Percentiles rank a stretch among this genome's conserved stretches.
Evolutionary conservation across 176 grass and related monocot genomes (phyloP).

Genomic region (Ampelocalamus luodianensis): DNA sequence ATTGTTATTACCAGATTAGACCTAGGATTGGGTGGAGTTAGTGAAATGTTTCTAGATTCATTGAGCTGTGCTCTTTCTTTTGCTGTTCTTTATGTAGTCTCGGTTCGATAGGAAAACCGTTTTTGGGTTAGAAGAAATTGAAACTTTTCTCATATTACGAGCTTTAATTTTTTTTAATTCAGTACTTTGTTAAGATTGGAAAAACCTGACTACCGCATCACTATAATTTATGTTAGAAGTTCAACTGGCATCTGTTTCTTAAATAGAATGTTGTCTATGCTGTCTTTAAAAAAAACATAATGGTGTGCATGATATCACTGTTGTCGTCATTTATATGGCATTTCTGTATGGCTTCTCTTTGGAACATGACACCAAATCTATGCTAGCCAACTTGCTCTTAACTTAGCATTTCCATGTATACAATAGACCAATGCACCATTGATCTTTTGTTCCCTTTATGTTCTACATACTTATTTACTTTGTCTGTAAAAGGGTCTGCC

Average conservation of each 20-base stretch:
- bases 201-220: neutral
- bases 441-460: slow-evolving; percentile 38
- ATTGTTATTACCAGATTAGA: slow-evolving; percentile 27
- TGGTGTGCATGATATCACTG: neutral
- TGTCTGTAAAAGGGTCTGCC: slow-evolving; percentile 65
- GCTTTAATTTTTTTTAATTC: slow-evolving; percentile 6
- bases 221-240: neutral
- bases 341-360: neutral
- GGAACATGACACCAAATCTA: neutral
- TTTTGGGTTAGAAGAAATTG: slow-evolving; percentile 2
- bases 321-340: slow-evolving; percentile 1
- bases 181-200: neutral
- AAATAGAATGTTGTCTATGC: neutral
- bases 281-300: neutral
- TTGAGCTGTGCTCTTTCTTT: neutral
- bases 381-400: neutral
- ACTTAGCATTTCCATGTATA: neutral
- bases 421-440: neutral
- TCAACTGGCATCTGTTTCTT: neutral
- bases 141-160: neutral
- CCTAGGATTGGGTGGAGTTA: neutral
- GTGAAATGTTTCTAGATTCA: slow-evolving; percentile 10
- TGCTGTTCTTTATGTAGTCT: neutral
- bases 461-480: slow-evolving; percentile 60
- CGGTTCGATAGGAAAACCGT: neutral